Conservation (phyloP, 2,329 filamentous ascomycete genomes). For the Microdochium bolleyi region DNA sequence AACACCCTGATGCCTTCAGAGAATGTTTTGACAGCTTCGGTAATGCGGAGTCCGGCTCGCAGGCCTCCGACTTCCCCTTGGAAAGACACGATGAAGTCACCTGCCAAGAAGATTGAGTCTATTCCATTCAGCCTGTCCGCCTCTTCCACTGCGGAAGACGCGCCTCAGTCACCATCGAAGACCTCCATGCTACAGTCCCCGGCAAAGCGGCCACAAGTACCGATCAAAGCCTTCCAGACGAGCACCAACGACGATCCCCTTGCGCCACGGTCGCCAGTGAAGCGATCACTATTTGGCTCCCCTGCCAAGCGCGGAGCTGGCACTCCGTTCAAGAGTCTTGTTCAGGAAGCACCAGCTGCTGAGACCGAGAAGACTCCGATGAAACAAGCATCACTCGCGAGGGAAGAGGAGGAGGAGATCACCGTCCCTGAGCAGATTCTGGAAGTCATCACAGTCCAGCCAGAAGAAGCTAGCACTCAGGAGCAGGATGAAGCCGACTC, state of each 20-base stretch:
- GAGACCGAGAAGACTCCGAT: background rate
- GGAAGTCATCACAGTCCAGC: background rate
- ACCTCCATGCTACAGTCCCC: slow-evolving; percentile 42
- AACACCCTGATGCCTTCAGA: slow-evolving; percentile 21
- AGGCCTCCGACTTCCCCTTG: slow-evolving; percentile 41
- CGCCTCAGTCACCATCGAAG: slow-evolving; percentile 36
- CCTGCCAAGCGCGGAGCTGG: background rate
- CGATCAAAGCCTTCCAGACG: slow-evolving; percentile 14
- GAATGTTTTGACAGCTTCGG: slow-evolving; percentile 21
- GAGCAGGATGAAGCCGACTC: slow-evolving; percentile 3
- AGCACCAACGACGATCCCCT: slow-evolving; percentile 18
- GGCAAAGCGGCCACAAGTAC: slow-evolving; percentile 33
- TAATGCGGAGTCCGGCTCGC: slow-evolving; percentile 42
- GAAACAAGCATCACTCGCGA: slow-evolving; percentile 4
- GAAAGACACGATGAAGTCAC: slow-evolving; percentile 48
- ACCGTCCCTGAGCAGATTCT: slow-evolving; percentile 3
- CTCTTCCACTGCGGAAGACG: slow-evolving; percentile 14
- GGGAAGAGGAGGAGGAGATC: slow-evolving; percentile 7
- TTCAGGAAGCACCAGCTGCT: background rate
- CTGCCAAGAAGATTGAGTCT: slow-evolving; percentile 45
- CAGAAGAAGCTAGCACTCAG: background rate
- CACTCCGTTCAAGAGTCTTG: slow-evolving; percentile 16
- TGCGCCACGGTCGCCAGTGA: slow-evolving; percentile 17
- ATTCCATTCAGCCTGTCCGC: slow-evolving; percentile 17
- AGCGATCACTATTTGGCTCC: slow-evolving; percentile 12